Conservation (phyloP, 306 rosid genomes). For the Boehmeria nivea region DNA sequence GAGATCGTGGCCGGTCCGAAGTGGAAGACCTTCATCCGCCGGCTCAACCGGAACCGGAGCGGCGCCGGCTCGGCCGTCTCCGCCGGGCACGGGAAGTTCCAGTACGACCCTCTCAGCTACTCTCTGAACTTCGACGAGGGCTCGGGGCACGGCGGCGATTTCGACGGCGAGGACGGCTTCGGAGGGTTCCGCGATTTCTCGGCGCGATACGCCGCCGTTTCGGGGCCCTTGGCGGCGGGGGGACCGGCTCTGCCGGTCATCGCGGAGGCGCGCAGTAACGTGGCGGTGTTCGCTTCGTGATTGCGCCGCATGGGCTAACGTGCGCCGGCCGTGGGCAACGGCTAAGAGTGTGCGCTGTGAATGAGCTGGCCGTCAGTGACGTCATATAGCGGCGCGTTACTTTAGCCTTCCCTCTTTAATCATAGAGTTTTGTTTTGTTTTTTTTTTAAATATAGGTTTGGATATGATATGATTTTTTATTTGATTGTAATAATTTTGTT, state of each 20-base stretch:
- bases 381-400: conserved; percentile 33
- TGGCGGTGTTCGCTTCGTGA: conserved; percentile 30
- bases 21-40: conserved; percentile 90
- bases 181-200: conserved; percentile 58
- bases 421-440: background rate
- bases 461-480: background rate
- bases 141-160: conserved; percentile 31
- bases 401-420: too few relatives aligned
- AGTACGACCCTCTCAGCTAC: conserved; percentile 83
- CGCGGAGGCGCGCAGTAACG: conserved; percentile 11
- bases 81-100: conserved; percentile 46
- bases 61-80: background rate
- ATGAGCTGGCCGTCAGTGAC: conserved; percentile 39
- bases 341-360: conserved; percentile 19
- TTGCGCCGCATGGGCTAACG: conserved; percentile 21
- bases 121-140: conserved; percentile 89
- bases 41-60: conserved; percentile 52
- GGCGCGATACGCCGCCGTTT: conserved; percentile 52
- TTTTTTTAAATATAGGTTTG: background rate
- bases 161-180: conserved; percentile 32
- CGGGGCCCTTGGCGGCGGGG: too few relatives aligned
- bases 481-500: background rate
- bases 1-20: conserved; percentile 93
- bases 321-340: conserved; percentile 8
- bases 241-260: background rate